Conservation (phyloP, 1,284 basidiomycete genomes). For the Pseudozyma flocculosa region DNA sequence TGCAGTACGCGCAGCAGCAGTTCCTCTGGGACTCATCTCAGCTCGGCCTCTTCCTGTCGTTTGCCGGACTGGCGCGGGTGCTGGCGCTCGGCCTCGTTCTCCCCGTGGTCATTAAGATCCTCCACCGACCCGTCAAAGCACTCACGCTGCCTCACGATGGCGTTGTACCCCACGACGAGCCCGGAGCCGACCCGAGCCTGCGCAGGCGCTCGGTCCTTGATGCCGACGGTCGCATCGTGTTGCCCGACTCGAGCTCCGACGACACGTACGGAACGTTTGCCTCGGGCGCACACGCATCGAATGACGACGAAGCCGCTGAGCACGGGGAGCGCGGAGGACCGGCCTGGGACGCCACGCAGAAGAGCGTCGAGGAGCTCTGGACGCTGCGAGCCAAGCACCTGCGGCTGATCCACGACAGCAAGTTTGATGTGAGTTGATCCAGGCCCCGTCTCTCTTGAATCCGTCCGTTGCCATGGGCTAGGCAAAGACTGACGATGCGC, state of each 20-base stretch:
- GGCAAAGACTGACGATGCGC: too few relatives aligned
- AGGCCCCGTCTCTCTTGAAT: too few relatives aligned
- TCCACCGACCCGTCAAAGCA: constrained; percentile 43
- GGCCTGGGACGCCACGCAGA: constrained; percentile 28
- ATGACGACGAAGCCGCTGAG: background rate
- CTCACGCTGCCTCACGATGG: constrained; percentile 35
- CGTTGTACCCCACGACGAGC: constrained; percentile 19
- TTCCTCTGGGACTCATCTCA: constrained; percentile 51
- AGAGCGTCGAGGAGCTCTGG: constrained; percentile 50
- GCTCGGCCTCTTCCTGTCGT: constrained; percentile 51
- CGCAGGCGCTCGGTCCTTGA: constrained; percentile 26
- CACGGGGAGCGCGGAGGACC: constrained; percentile 1
- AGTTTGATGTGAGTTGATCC: constrained; percentile 38
- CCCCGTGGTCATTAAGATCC: constrained; percentile 46
- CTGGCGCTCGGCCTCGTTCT: constrained; percentile 44
- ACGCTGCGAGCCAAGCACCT: constrained; percentile 47
- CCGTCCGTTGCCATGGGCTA: too few relatives aligned
- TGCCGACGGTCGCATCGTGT: constrained; percentile 21
- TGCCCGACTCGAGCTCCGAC: constrained; percentile 1
- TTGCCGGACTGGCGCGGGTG: constrained; percentile 44
- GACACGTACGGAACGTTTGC: background rate
- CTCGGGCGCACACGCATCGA: too few relatives aligned
- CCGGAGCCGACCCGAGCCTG: constrained; percentile 5
- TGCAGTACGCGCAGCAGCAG: constrained; percentile 49
- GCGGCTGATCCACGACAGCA: constrained; percentile 54